Percentiles rank a stretch among this genome's conserved stretches.
These are phyloP conservation scores for Xylaria sp. DNA, from an alignment of 2,329 filamentous ascomycete genomes.

Conservation along the genomic window DNA sequence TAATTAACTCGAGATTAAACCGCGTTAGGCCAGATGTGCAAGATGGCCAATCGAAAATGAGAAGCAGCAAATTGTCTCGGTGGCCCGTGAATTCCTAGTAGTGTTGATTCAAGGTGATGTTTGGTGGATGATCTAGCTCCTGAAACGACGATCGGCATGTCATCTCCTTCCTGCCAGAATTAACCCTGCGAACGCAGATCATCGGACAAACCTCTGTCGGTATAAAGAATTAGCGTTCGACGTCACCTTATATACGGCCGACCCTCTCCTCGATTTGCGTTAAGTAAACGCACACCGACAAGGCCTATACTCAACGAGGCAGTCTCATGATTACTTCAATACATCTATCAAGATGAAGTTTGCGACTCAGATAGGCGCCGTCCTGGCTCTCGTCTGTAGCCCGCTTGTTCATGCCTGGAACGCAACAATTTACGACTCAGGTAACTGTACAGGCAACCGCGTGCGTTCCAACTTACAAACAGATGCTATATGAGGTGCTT, in stretches of 20 bases:
- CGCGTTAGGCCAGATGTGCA: not conserved
- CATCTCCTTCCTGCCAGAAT: constrained; percentile 18
- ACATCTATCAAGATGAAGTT: constrained; percentile 27
- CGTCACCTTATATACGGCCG: not conserved
- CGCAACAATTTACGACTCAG: constrained; percentile 36
- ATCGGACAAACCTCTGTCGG: not conserved
- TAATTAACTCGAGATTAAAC: constrained; percentile 3
- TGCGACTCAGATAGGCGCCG: constrained; percentile 20
- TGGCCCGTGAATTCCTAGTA: not conserved
- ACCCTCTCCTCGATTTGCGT: not conserved
- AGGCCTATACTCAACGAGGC: constrained; percentile 4
- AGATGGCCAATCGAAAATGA: not conserved
- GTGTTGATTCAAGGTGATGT: constrained; percentile 16
- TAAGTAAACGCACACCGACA: constrained; percentile 4
- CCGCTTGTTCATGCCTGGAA: constrained; percentile 33
- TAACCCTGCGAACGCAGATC: constrained; percentile 29
- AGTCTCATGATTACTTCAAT: not conserved
- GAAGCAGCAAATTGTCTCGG: not conserved
- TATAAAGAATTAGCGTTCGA: constrained; percentile 17
- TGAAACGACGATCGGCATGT: constrained; percentile 34
- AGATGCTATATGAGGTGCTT: not conserved
- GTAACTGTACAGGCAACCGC: constrained; percentile 31
- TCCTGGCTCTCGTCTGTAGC: constrained; percentile 29
- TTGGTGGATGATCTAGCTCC: constrained; percentile 27
- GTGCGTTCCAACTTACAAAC: constrained; percentile 20